phyloP scores from a whole-genome alignment of 371 early-diverging fungal genomes.

The Syncephalastrum sp. region DNA sequence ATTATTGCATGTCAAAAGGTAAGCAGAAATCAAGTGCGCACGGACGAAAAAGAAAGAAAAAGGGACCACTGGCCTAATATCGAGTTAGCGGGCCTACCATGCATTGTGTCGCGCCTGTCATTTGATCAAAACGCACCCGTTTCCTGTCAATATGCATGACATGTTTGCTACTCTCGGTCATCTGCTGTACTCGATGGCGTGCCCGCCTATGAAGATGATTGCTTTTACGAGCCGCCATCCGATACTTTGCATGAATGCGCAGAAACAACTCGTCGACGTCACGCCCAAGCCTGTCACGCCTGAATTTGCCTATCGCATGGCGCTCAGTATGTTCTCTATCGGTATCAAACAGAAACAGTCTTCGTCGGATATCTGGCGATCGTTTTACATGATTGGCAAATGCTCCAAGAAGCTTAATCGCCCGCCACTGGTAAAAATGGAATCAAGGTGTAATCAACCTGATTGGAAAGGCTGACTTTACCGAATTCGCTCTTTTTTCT shows the following conservation, averaged over 20 bases:
- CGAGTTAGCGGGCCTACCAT: conserved; percentile 56
- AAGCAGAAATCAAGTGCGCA: conserved; percentile 5
- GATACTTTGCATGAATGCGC: background rate
- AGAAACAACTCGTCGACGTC: conserved; percentile 11
- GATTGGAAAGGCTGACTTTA: too few relatives aligned
- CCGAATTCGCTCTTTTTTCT: background rate
- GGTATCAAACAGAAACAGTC: too few relatives aligned
- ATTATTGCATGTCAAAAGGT: conserved; percentile 66
- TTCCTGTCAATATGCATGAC: conserved; percentile 18
- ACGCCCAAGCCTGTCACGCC: conserved; percentile 17
- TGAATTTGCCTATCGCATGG: conserved; percentile 43
- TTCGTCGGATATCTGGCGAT: conserved; percentile 13
- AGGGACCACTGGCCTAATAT: background rate
- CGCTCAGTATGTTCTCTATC: conserved; percentile 26
- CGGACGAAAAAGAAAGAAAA: background rate
- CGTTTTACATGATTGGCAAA: conserved; percentile 62
- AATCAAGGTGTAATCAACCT: background rate
- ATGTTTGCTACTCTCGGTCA: conserved; percentile 63
- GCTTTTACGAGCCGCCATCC: conserved; percentile 27
- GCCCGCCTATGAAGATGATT: conserved; percentile 67
- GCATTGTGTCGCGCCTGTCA: conserved; percentile 48
- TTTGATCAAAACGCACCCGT: conserved; percentile 5
- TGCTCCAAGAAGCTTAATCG: conserved; percentile 55
- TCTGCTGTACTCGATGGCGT: conserved; percentile 62
- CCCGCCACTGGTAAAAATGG: conserved; percentile 31